phyloP scores from a whole-genome alignment of 306 rosid species.

The Castanopsis chinensis region DNA sequence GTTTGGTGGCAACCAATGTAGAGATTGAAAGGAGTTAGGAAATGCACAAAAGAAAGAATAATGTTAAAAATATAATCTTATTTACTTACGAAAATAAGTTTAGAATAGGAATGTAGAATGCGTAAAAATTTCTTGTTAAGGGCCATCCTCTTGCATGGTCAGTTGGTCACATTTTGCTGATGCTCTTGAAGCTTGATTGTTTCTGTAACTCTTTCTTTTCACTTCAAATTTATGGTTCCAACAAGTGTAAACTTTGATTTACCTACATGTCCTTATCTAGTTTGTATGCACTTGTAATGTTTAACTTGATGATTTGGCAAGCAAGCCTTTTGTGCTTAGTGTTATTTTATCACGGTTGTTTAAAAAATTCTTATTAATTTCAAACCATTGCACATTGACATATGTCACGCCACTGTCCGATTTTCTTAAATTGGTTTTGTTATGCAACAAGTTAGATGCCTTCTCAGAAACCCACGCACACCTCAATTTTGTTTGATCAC shows the following conservation, averaged over 20 bases:
- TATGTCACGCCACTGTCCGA: not conserved
- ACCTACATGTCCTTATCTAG: not conserved
- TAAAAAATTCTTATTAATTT: not conserved
- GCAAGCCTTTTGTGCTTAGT: not conserved
- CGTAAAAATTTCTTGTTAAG: not conserved
- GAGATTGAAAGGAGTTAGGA: not conserved
- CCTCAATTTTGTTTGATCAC: not conserved
- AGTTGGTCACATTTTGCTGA: not conserved
- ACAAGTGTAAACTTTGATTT: not conserved
- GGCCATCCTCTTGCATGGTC: not conserved
- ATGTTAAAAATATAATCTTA: not conserved
- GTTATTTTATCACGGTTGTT: not conserved
- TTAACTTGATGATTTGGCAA: not conserved
- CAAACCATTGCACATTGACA: not conserved
- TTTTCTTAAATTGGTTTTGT: not conserved
- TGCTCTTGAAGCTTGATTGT: not conserved
- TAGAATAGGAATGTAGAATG: not conserved
- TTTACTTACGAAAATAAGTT: not conserved
- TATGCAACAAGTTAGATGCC: not conserved
- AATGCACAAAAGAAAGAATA: not conserved
- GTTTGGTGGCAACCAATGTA: slow-evolving; percentile 1
- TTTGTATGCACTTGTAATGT: not conserved
- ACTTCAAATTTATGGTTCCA: not conserved
- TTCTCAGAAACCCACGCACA: not conserved
- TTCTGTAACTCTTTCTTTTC: not conserved